phyloP scores from a whole-genome alignment of 257 asterid genomes.

The Penstemon barbatus region DNA sequence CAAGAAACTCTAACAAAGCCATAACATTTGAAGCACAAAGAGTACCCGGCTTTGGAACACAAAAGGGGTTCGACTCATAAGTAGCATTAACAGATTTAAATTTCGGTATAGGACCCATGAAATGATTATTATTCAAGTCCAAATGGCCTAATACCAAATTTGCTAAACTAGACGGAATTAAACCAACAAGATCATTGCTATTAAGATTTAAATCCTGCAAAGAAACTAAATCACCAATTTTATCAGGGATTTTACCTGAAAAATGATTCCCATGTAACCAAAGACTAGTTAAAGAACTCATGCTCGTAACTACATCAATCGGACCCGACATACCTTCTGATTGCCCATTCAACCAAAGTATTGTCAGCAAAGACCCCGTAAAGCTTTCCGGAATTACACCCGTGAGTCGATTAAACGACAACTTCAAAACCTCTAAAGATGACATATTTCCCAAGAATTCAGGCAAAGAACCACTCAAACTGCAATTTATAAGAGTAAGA shows the following conservation, averaged over 20 bases:
- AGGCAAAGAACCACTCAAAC: constrained; percentile 73
- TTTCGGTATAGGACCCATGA: constrained; percentile 78
- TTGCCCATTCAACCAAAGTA: constrained; percentile 71
- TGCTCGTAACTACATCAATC: constrained; percentile 52
- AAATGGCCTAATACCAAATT: constrained; percentile 45
- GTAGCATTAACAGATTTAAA: constrained; percentile 56
- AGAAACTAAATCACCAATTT: constrained; percentile 53
- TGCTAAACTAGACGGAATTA: constrained; percentile 61
- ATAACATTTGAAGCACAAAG: constrained; percentile 63
- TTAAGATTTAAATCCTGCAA: constrained; percentile 63
- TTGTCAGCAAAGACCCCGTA: constrained; percentile 44
- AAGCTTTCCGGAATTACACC: constrained; percentile 73
- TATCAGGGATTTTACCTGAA: constrained; percentile 73
- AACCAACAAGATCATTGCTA: constrained; percentile 71
- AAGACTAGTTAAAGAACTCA: constrained; percentile 66
- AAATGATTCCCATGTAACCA: constrained; percentile 89
- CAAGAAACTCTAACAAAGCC: constrained; percentile 74
- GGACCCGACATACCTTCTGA: constrained; percentile 60
- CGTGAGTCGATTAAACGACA: constrained; percentile 54
- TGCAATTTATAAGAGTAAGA: constrained; percentile 59
- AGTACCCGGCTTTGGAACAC: constrained; percentile 51
- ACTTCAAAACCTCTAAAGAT: constrained; percentile 62
- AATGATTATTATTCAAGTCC: constrained; percentile 76
- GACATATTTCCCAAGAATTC: constrained; percentile 69
- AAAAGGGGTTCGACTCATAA: constrained; percentile 56